Evolutionary conservation across 495 filamentous ascomycete genomes (phyloP).

Genomic region (Symbiotaphrina buchneri): DNA sequence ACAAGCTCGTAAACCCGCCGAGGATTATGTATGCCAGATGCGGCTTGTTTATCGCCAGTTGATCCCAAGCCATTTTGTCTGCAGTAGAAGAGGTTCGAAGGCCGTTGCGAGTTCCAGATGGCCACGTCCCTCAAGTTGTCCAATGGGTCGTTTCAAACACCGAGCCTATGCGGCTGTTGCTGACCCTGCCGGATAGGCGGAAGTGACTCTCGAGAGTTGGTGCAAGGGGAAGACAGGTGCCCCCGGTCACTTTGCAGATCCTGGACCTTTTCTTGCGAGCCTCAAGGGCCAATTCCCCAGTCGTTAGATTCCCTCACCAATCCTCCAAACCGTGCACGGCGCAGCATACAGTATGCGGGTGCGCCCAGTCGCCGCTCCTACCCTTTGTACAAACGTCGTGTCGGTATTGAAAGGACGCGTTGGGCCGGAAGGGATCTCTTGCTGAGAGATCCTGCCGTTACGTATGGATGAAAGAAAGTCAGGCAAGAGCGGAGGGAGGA

Average conservation of each 20-base stretch:
- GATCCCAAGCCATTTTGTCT: constrained; percentile 65
- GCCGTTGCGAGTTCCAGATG: background rate
- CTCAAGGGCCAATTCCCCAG: constrained; percentile 8
- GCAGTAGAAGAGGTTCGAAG: background rate
- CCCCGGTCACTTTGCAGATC: background rate
- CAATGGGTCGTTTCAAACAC: too few species aligned
- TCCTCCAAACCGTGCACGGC: constrained; percentile 6
- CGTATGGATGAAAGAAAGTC: too few species aligned
- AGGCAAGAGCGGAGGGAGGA: too few species aligned
- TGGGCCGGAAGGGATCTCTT: too few species aligned
- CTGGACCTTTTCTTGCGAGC: background rate
- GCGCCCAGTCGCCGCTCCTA: constrained; percentile 31
- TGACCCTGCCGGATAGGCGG: too few species aligned
- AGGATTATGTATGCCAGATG: constrained; percentile 98
- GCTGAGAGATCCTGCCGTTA: too few species aligned
- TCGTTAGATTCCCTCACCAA: constrained; percentile 8
- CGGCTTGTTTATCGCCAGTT: constrained; percentile 78
- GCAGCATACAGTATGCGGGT: constrained; percentile 22
- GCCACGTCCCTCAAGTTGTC: background rate
- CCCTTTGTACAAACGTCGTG: too few species aligned
- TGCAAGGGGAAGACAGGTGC: background rate
- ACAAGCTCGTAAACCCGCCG: constrained; percentile 90
- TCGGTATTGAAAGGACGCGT: too few species aligned
- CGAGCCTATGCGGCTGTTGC: too few species aligned
- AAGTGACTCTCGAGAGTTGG: too few species aligned